Evolutionary conservation across 805 yeast species (phyloP), one percentile per base, ranked within the genome.

Genomic region (Wickerhamiella spandovensis): DNA sequence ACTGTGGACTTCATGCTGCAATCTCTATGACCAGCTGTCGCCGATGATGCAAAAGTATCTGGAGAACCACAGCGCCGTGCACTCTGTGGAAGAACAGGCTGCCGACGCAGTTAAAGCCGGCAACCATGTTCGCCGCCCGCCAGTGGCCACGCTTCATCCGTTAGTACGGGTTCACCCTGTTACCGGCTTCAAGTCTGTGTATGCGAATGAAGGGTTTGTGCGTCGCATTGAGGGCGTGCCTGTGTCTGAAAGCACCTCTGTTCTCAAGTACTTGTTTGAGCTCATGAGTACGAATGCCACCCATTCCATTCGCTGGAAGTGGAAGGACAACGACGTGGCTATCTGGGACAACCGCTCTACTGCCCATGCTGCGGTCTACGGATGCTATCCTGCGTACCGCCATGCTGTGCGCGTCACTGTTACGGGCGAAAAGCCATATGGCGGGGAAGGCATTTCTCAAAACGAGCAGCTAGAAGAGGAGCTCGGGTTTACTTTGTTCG

Each of bases 281-380:
- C 79, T 78, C 56, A 69, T 80, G 38, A 72, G 75, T 48, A 67
- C 67, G 55, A 63, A 77, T 24, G 74, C 73, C 51, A 87, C 81
- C 62, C 71, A 81, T 57, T 85, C 82, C 56, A 69, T 81, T 49
- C 75, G 89, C 61, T 84, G 85, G 44, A 72, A 65, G 49, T 84
- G 87, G 84, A 81, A 78, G 61, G 79, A 81, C 48, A 74, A 75
- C 47, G 75, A 87, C 1, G 82, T 84, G 48, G 85, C 80, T 18
- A 65, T 82, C 24, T 84, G 90, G 90, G 92, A 84, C 61, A 84
- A 84, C 71, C 77, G 92, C 63, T 71, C 82, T 60, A 75, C 79
- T 9, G 66, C 75, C 23, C 92, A 84, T 64, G 70, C 84, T 13
- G 87, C 88, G 15, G 72, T 79, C 17, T 74, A 77, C 50, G 90